phyloP scores from a whole-genome alignment of 352 stramenopile species.

The Phytophthora cactorum region DNA sequence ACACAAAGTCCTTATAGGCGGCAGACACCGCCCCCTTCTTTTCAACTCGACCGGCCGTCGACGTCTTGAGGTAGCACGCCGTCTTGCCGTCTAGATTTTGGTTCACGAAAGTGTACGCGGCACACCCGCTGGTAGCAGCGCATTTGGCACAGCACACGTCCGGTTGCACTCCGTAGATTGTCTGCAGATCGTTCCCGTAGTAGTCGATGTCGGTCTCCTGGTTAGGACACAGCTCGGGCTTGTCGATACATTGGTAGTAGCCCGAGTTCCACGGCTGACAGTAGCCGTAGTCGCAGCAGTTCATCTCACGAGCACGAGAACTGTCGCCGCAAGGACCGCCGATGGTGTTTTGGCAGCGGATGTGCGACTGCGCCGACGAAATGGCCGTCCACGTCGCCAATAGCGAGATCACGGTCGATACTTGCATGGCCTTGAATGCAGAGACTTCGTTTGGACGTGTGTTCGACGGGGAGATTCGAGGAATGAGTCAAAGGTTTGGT shows the following conservation, averaged over 20 bases:
- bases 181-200: constrained; percentile 55
- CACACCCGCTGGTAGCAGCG: constrained; percentile 43
- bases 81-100: constrained; percentile 60
- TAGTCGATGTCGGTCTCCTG: constrained; percentile 62
- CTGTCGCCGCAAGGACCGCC: constrained; percentile 36
- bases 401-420: constrained; percentile 5
- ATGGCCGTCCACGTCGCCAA: constrained; percentile 13
- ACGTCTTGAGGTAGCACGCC: constrained; percentile 64
- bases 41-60: constrained; percentile 22
- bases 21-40: constrained; percentile 55
- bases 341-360: constrained; percentile 57
- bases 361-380: constrained; percentile 41
- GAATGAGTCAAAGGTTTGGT: constrained; percentile 5
- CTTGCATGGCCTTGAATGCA: constrained; percentile 25
- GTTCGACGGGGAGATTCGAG: constrained; percentile 24
- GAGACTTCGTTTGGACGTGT: constrained; percentile 12
- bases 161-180: constrained; percentile 46
- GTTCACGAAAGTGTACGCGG: constrained; percentile 71
- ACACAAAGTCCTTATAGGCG: constrained; percentile 23
- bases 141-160: constrained; percentile 52
- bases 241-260: constrained; percentile 65
- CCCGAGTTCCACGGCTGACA: constrained; percentile 69
- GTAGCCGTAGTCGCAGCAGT: constrained; percentile 55
- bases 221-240: constrained; percentile 36
- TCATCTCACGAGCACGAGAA: constrained; percentile 38